Evolutionary conservation across 805 yeast genomes (phyloP).

Genomic region (Torulaspora indica): DNA sequence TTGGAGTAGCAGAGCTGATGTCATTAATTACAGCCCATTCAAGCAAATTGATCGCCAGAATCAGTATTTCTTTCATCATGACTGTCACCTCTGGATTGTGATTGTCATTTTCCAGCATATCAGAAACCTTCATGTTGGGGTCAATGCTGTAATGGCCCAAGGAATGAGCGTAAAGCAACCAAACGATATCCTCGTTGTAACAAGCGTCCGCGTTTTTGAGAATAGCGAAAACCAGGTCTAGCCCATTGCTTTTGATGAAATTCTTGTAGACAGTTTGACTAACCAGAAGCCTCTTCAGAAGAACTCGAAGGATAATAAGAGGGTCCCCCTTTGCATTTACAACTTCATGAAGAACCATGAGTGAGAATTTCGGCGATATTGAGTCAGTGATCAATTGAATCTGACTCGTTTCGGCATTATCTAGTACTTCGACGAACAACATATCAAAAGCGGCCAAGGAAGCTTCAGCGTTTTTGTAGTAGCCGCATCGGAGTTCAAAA

Average conservation of each 20-base stretch:
- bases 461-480: conserved; percentile 24
- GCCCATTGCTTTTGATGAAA: conserved; percentile 47
- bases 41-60: conserved; percentile 34
- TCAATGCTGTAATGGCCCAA: conserved; percentile 12
- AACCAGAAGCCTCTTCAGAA: conserved; percentile 47
- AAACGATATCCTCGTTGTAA: conserved; percentile 42
- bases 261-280: conserved; percentile 45
- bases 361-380: conserved; percentile 62
- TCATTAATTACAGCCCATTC: conserved; percentile 39
- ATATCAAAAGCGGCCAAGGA: conserved; percentile 33
- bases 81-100: conserved; percentile 1
- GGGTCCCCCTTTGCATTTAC: conserved; percentile 24
- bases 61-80: conserved; percentile 42
- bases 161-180: conserved; percentile 42
- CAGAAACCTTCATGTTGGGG: neutral
- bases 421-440: conserved; percentile 37
- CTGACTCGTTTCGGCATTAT: conserved; percentile 42
- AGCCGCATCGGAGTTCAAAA: conserved; percentile 42
- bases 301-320: conserved; percentile 37
- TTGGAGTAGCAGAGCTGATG: conserved; percentile 37
- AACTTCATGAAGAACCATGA: conserved; percentile 42
- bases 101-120: conserved; percentile 4
- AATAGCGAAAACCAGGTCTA: conserved; percentile 44
- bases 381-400: conserved; percentile 45
- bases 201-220: conserved; percentile 35